Evolutionary conservation across 2,329 filamentous ascomycete genomes (phyloP), one percentile per base, ranked within the genome.

Genomic region (Sphaerulina populicola): DNA sequence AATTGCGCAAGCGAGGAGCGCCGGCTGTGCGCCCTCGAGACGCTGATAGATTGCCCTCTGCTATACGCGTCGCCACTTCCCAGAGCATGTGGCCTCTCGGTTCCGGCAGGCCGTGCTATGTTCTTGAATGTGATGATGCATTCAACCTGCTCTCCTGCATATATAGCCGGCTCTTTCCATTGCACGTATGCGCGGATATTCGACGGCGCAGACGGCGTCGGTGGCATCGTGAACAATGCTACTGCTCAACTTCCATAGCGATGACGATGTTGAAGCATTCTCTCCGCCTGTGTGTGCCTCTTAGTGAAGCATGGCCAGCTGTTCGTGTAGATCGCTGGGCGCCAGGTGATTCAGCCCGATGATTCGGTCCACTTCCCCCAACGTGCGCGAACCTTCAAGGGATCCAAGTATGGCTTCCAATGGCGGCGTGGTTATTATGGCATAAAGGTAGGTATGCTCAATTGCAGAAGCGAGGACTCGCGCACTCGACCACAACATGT

Each of bases 61-160:
- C 55, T 57, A 44, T 60, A 52, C 15, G 36, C 30, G 47, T 52
- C 51, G 42, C 54, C 55, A 45, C 49, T 54, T 27, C 46, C 51
- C 21, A 49, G 27, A 40, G 62, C 53, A 47, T 37, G 47, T 40
- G 42, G 55, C 49, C 45, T 52, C 54, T 44, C 57, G 62, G 61
- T 46, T 55, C 54, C 40, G 62, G 60, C 48, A 62, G 64, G 56
- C 57, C 64, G 69, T 29, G 78, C 74, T 44, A 90, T 78, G 68
- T 98, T 98, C 72, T 86, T 91, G 73, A 98, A 98, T 45, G 88
- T 96, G 69, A 98, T 94, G 60, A 84, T 89, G 72, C 93, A 97
- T 72, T 90, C 87, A 65, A 97, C 80, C 66, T 95, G 86, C 75
- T 98, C 93, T 70, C 93, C 93, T 51, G 93, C 88, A 72, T 97